Base-by-base conservation (phyloP, 805 yeast species). In the Candida peoriensis region DNA sequence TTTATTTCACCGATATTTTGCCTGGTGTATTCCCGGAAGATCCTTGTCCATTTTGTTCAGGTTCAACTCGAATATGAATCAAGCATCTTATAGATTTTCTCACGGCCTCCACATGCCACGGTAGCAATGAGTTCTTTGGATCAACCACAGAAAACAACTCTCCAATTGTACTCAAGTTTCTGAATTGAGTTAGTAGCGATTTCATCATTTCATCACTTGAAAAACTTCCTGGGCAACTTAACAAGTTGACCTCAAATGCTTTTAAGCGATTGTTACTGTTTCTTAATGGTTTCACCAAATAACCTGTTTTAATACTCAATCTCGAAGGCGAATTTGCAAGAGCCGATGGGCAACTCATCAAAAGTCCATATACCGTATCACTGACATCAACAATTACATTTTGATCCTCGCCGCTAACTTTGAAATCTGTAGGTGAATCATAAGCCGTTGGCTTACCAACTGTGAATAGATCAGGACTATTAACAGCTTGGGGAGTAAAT, bases 91-190 rank as follows among this genome's bases (percentile, higher is more conserved):
- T 56, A 43, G 75, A 64, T 46, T 77, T 81, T 20, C 73, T 66
- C 9, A 84, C 93, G 0, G 87, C 78, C 11, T 72, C 57, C 17
- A 83, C 68, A 54, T 84, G 90, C 81, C 88, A 80, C 18, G 94
- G 94, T 3, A 77, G 63, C 24, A 78, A 57, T 0, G 72, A 60
- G 11, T 55, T 52, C 4, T 46, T 48, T 6, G 57, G 54, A 18
- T 52, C 55, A 4, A 59, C 48, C 5, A 60, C 58, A 6, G 66
- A 63, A 41, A 58, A 63, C 11, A 54, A 44, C 17, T 70, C 70
- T 47, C 35, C 60, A 34, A 42, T 57, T 46, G 41, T 57, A 2
- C 77, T 70, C 30, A 82, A 50, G 38, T 76, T 75, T 48, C 80
- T 70, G 60, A 74, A 80, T 40, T 84, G 90, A 17, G 60, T 56